Percentiles rank a stretch among this genome's conserved stretches.
Conservation (phyloP, 805 yeast species). For the Candida railenensis region DNA sequence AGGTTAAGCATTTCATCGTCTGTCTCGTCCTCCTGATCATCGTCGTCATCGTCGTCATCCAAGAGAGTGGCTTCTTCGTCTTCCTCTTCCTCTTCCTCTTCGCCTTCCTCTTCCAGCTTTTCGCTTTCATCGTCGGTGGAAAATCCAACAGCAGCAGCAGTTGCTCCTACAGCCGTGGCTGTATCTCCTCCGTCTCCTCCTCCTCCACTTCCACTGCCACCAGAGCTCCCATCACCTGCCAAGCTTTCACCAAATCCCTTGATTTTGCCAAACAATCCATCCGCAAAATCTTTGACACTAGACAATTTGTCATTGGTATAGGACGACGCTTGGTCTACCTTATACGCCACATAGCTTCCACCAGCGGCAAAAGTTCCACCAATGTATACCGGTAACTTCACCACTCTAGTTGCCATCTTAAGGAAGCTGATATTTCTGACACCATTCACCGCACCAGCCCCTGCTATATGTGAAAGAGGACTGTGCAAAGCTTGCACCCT, state of each 20-base stretch:
- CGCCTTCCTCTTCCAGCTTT: slow-evolving; percentile 11
- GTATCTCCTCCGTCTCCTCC: slow-evolving; percentile 34
- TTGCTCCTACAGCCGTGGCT: slow-evolving; percentile 45
- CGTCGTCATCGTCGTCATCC: slow-evolving; percentile 44
- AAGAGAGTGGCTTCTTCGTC: slow-evolving; percentile 48
- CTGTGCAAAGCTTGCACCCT: neutral
- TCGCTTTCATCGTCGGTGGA: slow-evolving; percentile 28
- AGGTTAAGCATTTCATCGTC: slow-evolving; percentile 82
- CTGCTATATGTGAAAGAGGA: neutral
- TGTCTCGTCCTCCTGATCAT: slow-evolving; percentile 51
- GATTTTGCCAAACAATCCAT: slow-evolving; percentile 48
- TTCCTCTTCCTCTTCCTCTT: slow-evolving; percentile 38
- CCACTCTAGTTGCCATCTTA: slow-evolving; percentile 52
- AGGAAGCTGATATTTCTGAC: slow-evolving; percentile 34
- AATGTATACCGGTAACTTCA: slow-evolving; percentile 71
- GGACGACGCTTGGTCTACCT: slow-evolving; percentile 80
- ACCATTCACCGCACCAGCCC: neutral
- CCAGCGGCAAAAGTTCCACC: slow-evolving; percentile 96
- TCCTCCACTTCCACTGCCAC: slow-evolving; percentile 28
- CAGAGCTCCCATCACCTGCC: slow-evolving; percentile 21
- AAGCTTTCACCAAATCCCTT: slow-evolving; percentile 23
- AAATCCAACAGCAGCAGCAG: slow-evolving; percentile 54
- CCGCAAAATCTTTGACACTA: slow-evolving; percentile 61
- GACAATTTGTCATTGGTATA: slow-evolving; percentile 68
- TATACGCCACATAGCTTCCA: slow-evolving; percentile 88